Conservation (phyloP, 768 basidiomycete genomes). For the Suillus placidus region DNA sequence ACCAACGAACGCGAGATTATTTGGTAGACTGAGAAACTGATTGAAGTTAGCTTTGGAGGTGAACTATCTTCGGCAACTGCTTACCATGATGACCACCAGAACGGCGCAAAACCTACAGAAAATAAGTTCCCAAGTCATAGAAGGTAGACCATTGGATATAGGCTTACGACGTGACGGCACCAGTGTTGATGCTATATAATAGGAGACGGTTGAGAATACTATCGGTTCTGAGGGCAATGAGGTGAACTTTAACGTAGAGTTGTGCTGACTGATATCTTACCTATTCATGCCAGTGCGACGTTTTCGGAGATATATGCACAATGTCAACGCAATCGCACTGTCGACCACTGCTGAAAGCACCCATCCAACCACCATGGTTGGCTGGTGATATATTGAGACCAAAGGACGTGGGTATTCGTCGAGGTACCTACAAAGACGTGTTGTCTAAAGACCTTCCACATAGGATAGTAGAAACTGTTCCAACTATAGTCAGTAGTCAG, state of each 20-base stretch:
- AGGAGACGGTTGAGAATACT: conserved; percentile 19
- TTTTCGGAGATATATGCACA: conserved; percentile 11
- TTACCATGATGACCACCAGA: conserved; percentile 15
- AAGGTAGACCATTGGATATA: background rate
- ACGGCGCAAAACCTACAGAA: conserved; percentile 14
- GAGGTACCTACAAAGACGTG: conserved; percentile 13
- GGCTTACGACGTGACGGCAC: conserved; percentile 18
- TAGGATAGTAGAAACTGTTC: conserved; percentile 12
- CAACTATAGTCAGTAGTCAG: background rate
- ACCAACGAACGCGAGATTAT: conserved; percentile 9
- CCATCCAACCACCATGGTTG: conserved; percentile 20
- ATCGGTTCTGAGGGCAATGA: conserved; percentile 15
- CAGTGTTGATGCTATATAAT: conserved; percentile 23
- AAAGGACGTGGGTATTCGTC: background rate
- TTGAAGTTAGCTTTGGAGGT: background rate
- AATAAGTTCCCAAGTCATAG: background rate
- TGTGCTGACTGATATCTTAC: background rate
- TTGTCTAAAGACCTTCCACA: conserved; percentile 4
- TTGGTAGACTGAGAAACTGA: conserved; percentile 14
- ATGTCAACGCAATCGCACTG: background rate
- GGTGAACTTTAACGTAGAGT: background rate
- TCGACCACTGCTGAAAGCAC: background rate
- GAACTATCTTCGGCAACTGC: background rate
- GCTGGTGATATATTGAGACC: conserved; percentile 6
- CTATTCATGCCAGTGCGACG: conserved; percentile 16